Conservation (phyloP, 164 flowering plant species). For the Tetrastigma voinierianum region DNA sequence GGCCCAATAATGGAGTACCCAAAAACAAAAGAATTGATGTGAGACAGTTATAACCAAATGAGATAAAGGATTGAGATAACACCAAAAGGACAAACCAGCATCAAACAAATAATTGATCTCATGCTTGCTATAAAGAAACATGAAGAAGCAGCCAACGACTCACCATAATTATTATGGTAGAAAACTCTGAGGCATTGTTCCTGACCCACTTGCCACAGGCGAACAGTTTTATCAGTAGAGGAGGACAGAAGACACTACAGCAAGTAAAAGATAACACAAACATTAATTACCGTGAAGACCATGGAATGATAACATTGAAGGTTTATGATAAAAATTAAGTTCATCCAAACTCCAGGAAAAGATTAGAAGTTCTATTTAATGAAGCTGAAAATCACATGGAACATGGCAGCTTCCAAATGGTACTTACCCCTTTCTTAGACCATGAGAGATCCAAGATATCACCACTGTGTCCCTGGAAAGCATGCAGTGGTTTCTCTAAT, state of each 20-base stretch:
- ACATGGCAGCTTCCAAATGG: not conserved
- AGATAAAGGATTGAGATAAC: not conserved
- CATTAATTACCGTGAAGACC: conserved; percentile 1
- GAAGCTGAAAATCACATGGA: not conserved
- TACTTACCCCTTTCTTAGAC: conserved; percentile 73
- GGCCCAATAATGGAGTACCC: conserved; percentile 23
- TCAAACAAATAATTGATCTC: too few relatives aligned
- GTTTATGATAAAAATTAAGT: not conserved
- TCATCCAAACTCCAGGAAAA: not conserved
- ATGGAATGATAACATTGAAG: too few relatives aligned
- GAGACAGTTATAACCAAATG: not conserved
- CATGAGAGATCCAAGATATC: conserved; percentile 82
- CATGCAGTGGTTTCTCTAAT: conserved; percentile 67
- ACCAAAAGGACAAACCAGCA: not conserved
- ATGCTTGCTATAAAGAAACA: not conserved
- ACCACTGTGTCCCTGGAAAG: conserved; percentile 68
- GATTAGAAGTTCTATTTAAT: not conserved
- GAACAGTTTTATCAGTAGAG: conserved; percentile 82
- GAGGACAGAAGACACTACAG: conserved; percentile 64
- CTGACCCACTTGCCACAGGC: conserved; percentile 59
- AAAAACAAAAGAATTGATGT: conserved; percentile 2
- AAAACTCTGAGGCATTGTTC: conserved; percentile 54
- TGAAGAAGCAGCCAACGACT: conserved; percentile 13
- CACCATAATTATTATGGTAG: conserved; percentile 79
- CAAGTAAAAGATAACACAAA: conserved; percentile 2